Evolutionary conservation across 31 red algal genomes (phyloP), one percentile per base, ranked within the genome.

Genomic region (Asparagopsis taxiformis): DNA sequence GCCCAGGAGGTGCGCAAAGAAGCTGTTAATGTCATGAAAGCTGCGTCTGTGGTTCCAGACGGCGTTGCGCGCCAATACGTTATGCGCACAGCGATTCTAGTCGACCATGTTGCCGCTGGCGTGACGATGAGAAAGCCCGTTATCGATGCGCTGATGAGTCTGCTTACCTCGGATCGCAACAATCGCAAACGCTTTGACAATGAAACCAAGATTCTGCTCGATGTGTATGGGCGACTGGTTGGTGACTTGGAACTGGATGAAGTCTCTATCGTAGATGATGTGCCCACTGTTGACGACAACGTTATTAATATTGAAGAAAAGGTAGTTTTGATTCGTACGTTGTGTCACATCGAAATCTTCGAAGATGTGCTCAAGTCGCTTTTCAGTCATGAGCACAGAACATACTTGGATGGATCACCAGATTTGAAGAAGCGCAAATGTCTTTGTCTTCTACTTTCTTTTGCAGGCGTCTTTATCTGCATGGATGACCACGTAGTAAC

Each of bases 371-470:
- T 79, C 30, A 68, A 79, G 59, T 36, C 75, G 3, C 48, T 53
- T 13, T 79, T 79, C 24, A 79, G 75, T 31, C 75, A 79, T 59
- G 30, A 79, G 21, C 62, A 79, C 55, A 59, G 75, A 20, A 65
- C 75, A 17, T 79, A 79, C 62, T 25, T 49, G 1, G 51, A 51
- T 11, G 75, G 51, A 5, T 53, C 37, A 28, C 75, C 75, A 3
- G 62, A 79, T 59, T 25, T 56, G 48, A 29, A n/a, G 15, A 79
- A 57, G 62, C 58, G 75, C 44, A 68, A 55, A 55, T 79, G 75
- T 55, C 46, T 79, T 13, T 41, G 41, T 30, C 56, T 79, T 26
- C 55, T 79, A 0, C 39, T 79, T 21, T 36, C 62, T 24, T 79
- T 67, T 50, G 32, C 48, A 5, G 75, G 62, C 1, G 41, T 79